Base-by-base conservation (phyloP, 805 yeast species). In the Limtongia smithiae region DNA sequence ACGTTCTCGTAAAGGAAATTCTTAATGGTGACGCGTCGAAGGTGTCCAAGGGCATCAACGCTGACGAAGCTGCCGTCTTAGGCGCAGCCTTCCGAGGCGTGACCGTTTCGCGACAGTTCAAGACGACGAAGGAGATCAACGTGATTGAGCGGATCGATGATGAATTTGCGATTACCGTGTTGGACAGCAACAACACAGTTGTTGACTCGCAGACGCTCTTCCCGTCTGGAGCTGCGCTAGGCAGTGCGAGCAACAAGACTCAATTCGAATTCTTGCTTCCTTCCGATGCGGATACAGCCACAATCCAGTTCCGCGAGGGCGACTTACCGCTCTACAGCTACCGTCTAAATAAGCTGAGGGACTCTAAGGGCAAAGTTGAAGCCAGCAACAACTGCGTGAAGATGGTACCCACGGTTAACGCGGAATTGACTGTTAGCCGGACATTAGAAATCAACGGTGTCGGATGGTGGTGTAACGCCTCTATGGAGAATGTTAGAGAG, bases 11-110 rank as follows among this genome's bases (percentile, higher is more conserved):
- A 11, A 18, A 48, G 7, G 49, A 48, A n/a, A 51, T 59, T 11
- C 35, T 53, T n/a, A 41, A 41, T 4, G 60, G 55, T 1, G 87
- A 83, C 0, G 79, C 78, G 17, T 82, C 79, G 2, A 64, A 71
- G 42, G 72, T 90, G 34, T 75, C 95, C 20, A 88, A 83, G 66
- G 86, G 83, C 44, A 94, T 93, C 38, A 93, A 93, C 67, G 93
- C 98, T 0, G 98, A 93, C 68, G 98, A 93, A 70, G 82, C 97
- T 38, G 87, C 87, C 44, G 96, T 87, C 12, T 74, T 86, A 60
- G 98, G 98, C 42, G 80, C 94, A 2, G 80, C 96, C n/a, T 71
- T 85, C 33, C 77, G 89, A 57, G 97, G 93, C 18, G 83, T 88
- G 35, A 74, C 80, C 41, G 71, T 87, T 33, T 79, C 88, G n/a